Conservation (phyloP, 176 grass and related monocot genomes). For the Pontederia crassipes region DNA sequence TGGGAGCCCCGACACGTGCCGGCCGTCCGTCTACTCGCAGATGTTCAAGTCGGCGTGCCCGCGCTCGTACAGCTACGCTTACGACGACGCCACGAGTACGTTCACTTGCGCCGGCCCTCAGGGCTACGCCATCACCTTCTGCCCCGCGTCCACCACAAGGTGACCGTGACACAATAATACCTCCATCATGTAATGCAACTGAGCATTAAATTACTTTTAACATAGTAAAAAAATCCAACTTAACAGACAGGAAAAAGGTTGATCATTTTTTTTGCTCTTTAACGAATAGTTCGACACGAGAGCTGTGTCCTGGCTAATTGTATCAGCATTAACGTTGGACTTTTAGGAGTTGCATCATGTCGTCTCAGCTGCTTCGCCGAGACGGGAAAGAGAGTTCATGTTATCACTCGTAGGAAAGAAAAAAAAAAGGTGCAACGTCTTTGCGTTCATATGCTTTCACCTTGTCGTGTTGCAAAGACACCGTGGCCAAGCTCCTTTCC, state of each 20-base stretch:
- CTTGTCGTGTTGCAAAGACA: not conserved
- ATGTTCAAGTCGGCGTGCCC: slow-evolving; percentile 94
- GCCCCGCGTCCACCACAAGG: slow-evolving; percentile 36
- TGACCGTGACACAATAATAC: slow-evolving; percentile 19
- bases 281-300: too few species aligned
- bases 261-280: too few species aligned
- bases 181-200: not conserved
- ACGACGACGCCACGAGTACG: slow-evolving; percentile 85
- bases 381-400: too few species aligned
- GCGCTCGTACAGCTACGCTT: slow-evolving; percentile 88
- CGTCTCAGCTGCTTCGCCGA: not conserved
- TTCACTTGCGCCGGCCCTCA: slow-evolving; percentile 69
- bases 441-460: too few species aligned
- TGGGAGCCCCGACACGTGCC: slow-evolving; percentile 63
- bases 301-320: too few species aligned
- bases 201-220: slow-evolving; percentile 18
- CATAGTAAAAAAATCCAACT: too few species aligned
- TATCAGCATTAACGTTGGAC: not conserved
- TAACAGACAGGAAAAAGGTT: too few species aligned
- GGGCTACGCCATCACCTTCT: slow-evolving; percentile 90
- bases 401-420: too few species aligned
- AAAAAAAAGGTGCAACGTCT: too few species aligned
- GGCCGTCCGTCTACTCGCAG: slow-evolving; percentile 73
- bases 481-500: not conserved
- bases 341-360: not conserved